Evolutionary conservation across 345 rosid species (phyloP), one percentile per base, ranked within the genome.

Genomic region (Euphorbia tirucalli): DNA sequence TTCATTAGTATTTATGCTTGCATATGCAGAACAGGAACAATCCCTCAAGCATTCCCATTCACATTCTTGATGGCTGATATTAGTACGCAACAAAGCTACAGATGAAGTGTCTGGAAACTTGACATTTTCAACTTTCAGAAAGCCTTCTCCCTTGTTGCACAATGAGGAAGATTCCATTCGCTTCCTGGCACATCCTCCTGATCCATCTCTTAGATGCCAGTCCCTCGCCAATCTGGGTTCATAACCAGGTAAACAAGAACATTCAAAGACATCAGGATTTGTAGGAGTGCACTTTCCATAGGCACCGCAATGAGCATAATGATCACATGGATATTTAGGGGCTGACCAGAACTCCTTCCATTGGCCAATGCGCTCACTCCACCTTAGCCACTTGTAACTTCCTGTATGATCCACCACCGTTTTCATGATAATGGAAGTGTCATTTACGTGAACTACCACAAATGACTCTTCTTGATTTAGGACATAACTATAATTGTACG

Each of bases 111-210:
- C 68, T 14, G 73, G 68, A 35, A 50, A 9, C 41, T 68, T 68
- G 15, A 66, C 61, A 13, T 68, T 21, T 25, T 24, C 28, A 1
- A 74, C 54, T 50, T 69, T 70, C 15, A 63, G 22, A 44, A 69
- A 57, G 9, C 79, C 74, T 39, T 75, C 79, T 49, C 79, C 74
- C 27, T 56, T 24, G 15, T 48, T 21, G 37, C 70, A 64, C 8
- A 52, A 10, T 14, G 44, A 71, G 14, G 74, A 43, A 27, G 61
- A 28, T 16, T 64, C 31, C 41, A 10, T 0, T 19, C 60, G 50
- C 67, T 74, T 67, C 22, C 66, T 67, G 37, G 24, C 60, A 19
- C 66, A 68, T 16, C 64, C 43, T 39, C 67, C 35, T 19, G 65
- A 55, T 27, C 55, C 70, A 27, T 65, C 64, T 73, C 70, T 56